These are phyloP conservation scores for Termitomyces sp. DNA, from an alignment of 1,284 basidiomycete species.

Conservation along the genomic window DNA sequence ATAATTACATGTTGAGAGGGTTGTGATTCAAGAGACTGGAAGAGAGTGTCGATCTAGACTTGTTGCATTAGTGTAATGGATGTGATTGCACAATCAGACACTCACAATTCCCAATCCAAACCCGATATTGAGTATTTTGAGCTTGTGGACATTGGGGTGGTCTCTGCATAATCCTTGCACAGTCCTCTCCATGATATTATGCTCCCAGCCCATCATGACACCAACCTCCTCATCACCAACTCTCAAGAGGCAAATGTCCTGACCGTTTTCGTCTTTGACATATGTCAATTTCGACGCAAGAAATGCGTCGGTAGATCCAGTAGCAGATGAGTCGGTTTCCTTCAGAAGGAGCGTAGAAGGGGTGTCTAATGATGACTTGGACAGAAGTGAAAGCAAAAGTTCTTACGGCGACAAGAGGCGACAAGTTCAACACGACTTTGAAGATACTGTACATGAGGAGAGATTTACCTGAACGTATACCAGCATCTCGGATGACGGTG, in stretches of 20 bases:
- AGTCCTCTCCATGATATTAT: constrained; percentile 73
- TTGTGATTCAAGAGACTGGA: constrained; percentile 61
- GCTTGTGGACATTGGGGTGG: constrained; percentile 46
- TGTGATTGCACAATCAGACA: constrained; percentile 13
- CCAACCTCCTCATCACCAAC: constrained; percentile 72
- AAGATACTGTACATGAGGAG: not conserved
- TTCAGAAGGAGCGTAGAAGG: constrained; percentile 49
- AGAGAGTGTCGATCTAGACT: constrained; percentile 73
- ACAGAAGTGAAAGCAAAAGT: constrained; percentile 58
- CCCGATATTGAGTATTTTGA: constrained; percentile 85
- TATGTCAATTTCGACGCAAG: constrained; percentile 71
- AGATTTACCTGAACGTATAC: constrained; percentile 71
- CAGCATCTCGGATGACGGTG: constrained; percentile 76
- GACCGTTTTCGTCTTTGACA: constrained; percentile 67
- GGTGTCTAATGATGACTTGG: constrained; percentile 35
- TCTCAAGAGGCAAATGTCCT: constrained; percentile 76
- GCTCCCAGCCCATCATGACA: constrained; percentile 98
- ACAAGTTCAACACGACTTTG: constrained; percentile 4
- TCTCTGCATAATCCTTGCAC: constrained; percentile 55
- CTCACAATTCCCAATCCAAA: constrained; percentile 93
- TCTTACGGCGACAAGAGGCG: constrained; percentile 42
- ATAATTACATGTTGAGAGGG: constrained; percentile 85
- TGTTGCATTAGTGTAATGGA: not conserved
- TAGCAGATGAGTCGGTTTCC: constrained; percentile 59
- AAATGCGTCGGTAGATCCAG: constrained; percentile 74